Evolutionary conservation across 192 early-diverging fungal genomes (phyloP).

Genomic region (Coemansia interrupta): DNA sequence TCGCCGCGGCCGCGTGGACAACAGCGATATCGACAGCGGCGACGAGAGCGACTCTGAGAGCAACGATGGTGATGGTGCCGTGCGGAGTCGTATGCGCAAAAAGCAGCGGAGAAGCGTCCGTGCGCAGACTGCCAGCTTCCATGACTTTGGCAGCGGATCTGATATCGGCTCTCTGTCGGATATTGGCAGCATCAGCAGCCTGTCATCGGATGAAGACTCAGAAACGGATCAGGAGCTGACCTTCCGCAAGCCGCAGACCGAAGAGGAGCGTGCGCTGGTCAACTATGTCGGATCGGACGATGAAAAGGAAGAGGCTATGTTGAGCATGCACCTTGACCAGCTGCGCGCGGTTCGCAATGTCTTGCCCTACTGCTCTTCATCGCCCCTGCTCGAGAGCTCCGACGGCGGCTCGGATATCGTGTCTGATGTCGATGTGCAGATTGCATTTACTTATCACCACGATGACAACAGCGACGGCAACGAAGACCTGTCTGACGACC

Average conservation of each 20-base stretch:
- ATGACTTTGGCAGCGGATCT: neutral
- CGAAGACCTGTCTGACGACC: constrained; percentile 29
- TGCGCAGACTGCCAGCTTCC: neutral
- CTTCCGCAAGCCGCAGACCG: constrained; percentile 37
- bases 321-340: constrained; percentile 48
- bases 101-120: constrained; percentile 1
- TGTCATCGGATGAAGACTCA: constrained; percentile 9
- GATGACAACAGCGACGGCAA: constrained; percentile 11
- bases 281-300: constrained; percentile 12
- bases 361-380: constrained; percentile 33
- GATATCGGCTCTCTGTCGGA: constrained; percentile 6
- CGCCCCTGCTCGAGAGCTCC: constrained; percentile 26
- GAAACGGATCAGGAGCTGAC: constrained; percentile 44
- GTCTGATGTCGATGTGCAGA: constrained; percentile 19
- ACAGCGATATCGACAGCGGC: constrained; percentile 32
- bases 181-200: constrained; percentile 9
- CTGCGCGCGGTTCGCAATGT: constrained; percentile 42
- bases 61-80: constrained; percentile 2
- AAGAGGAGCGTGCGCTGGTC: constrained; percentile 29
- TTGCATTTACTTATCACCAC: constrained; percentile 34
- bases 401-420: constrained; percentile 9
- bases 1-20: neutral
- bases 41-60: constrained; percentile 44
- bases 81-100: constrained; percentile 3
- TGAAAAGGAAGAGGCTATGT: constrained; percentile 41